Conservation (phyloP, 352 stramenopile species). For the Phytopythium mirpurense region DNA sequence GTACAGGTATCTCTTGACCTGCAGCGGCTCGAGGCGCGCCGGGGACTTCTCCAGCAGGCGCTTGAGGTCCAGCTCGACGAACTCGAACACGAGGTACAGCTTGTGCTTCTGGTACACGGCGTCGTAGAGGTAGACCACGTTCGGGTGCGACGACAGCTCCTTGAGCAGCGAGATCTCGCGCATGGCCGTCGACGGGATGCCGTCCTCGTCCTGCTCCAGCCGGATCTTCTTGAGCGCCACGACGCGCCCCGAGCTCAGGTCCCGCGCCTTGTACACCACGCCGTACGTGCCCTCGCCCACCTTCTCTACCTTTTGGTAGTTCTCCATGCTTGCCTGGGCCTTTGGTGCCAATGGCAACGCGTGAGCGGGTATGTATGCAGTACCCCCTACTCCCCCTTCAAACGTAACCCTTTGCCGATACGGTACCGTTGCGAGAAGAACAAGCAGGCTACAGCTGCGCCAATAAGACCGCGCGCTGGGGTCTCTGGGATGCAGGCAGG, state of each 20-base stretch:
- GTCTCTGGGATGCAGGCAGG: too few species aligned
- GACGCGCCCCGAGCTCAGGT: constrained; percentile 86
- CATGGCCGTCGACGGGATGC: constrained; percentile 97
- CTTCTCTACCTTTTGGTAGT: constrained; percentile 84
- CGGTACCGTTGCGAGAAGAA: too few species aligned
- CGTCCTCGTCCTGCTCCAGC: constrained; percentile 92
- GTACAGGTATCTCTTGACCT: constrained; percentile 85
- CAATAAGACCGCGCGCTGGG: too few species aligned
- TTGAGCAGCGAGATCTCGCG: constrained; percentile 96
- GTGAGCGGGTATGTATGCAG: too few species aligned
- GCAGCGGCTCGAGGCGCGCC: constrained; percentile 74
- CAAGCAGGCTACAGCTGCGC: too few species aligned
- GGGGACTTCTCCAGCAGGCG: constrained; percentile 91
- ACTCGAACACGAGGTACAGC: constrained; percentile 86
- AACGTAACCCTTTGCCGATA: too few species aligned
- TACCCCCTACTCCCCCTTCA: too few species aligned
- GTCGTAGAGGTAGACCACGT: constrained; percentile 89
- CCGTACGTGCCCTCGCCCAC: constrained; percentile 95
- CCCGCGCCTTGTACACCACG: constrained; percentile 96
- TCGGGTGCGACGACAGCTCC: constrained; percentile 92
- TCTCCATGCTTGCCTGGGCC: constrained; percentile 42
- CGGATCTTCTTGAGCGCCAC: constrained; percentile 94
- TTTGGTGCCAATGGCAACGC: too few species aligned
- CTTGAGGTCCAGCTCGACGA: constrained; percentile 85
- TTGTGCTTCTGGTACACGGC: constrained; percentile 85